Conservation (phyloP, 495 filamentous ascomycete genomes). For the Penicillium diatomitis region DNA sequence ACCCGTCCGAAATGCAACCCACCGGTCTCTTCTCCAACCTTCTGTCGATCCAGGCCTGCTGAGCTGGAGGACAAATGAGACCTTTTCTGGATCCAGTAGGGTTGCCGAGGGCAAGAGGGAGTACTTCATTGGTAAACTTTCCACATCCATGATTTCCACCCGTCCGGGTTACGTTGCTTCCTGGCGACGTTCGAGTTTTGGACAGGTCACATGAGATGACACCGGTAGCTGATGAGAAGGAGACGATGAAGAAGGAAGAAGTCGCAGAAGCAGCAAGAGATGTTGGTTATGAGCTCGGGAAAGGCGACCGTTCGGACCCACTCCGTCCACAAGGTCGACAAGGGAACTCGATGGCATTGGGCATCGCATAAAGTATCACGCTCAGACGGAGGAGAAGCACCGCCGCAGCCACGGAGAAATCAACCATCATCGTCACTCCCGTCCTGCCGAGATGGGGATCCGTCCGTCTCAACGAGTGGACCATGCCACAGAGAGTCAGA, state of each 20-base stretch:
- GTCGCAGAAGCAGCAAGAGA: slow-evolving; percentile 4
- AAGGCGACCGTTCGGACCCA: slow-evolving; percentile 12
- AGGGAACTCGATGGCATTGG: no score
- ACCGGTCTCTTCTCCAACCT: not conserved
- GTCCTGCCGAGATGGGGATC: no score
- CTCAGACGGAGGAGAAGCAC: no score
- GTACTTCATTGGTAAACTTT: slow-evolving; percentile 9
- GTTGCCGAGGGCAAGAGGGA: slow-evolving; percentile 6
- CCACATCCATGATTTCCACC: not conserved
- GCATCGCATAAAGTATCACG: no score
- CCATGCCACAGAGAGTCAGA: no score
- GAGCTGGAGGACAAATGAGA: not conserved
- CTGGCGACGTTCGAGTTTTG: slow-evolving; percentile 2
- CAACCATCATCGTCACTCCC: no score
- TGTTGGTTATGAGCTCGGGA: slow-evolving; percentile 14
- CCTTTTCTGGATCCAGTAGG: slow-evolving; percentile 6
- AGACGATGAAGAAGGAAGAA: no score
- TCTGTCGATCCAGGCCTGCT: not conserved
- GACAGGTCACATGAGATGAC: slow-evolving; percentile 13
- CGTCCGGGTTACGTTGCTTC: slow-evolving; percentile 6
- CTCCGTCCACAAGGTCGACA: no score
- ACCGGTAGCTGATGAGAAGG: no score
- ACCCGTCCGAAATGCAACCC: not conserved
- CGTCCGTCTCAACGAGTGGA: no score
- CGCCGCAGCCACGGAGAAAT: no score